These are phyloP conservation scores for Cichorium intybus DNA, from an alignment of 140 eudicot genomes.

Conservation along the genomic window DNA sequence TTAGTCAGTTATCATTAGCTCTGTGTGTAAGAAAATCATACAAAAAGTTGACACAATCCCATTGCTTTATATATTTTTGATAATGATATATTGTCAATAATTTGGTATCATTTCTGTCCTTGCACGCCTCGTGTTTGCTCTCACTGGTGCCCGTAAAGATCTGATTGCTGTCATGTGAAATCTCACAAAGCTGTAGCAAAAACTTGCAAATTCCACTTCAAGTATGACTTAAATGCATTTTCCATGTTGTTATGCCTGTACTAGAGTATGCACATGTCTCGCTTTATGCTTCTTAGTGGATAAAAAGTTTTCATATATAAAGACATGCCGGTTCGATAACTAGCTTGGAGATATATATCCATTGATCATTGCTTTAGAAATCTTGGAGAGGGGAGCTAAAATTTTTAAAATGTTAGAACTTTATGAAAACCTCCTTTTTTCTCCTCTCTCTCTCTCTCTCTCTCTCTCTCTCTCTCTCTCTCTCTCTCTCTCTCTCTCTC, in stretches of 20 bases:
- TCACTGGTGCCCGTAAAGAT: slow-evolving; percentile 6
- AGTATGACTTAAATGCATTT: slow-evolving; percentile 2
- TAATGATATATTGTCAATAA: background rate
- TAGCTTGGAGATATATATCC: background rate
- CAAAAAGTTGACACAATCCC: background rate
- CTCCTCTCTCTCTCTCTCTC: too few species aligned
- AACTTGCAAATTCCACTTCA: slow-evolving; percentile 2
- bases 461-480: too few species aligned
- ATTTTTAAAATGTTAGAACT: too few species aligned
- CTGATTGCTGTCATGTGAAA: slow-evolving; percentile 17
- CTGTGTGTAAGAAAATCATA: background rate
- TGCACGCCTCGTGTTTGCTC: slow-evolving; percentile 29
- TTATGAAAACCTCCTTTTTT: too few species aligned
- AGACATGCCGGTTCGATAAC: background rate
- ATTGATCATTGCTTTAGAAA: background rate
- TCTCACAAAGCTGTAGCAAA: slow-evolving; percentile 3
- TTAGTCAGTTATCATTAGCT: background rate
- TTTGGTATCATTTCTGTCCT: slow-evolving; percentile 24
- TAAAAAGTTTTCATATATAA: background rate
- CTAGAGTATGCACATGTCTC: background rate
- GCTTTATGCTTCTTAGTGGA: background rate
- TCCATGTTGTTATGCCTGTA: background rate
- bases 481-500: too few species aligned
- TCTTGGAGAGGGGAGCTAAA: too few species aligned
- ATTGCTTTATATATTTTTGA: slow-evolving; percentile 3